These are phyloP conservation scores for Pichia occidentalis DNA, from an alignment of 805 yeast species.

Conservation along the genomic window DNA sequence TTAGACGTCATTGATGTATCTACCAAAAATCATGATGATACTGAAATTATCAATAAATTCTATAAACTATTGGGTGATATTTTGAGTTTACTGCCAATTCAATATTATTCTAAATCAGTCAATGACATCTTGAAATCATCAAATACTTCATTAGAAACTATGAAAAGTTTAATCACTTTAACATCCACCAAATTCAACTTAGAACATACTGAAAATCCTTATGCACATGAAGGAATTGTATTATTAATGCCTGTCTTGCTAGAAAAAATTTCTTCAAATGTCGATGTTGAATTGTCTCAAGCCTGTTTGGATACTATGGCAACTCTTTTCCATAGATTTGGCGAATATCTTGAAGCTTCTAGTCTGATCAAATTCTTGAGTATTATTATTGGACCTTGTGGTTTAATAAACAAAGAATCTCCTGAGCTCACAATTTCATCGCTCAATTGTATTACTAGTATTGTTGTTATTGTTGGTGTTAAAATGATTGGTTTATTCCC, in stretches of 20 bases:
- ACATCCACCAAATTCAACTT: constrained; percentile 62
- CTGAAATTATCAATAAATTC: constrained; percentile 36
- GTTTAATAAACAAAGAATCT: constrained; percentile 40
- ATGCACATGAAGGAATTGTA: constrained; percentile 46
- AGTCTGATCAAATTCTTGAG: constrained; percentile 44
- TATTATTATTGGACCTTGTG: constrained; percentile 41
- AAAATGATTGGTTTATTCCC: constrained; percentile 81
- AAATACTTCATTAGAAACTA: constrained; percentile 40
- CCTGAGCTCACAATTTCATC: constrained; percentile 70
- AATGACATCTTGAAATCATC: constrained; percentile 34
- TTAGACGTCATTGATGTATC: constrained; percentile 36
- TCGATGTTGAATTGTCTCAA: constrained; percentile 51
- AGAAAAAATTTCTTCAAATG: constrained; percentile 30
- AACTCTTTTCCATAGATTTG: constrained; percentile 56
- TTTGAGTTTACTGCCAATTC: constrained; percentile 68
- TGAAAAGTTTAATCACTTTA: constrained; percentile 55
- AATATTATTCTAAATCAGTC: constrained; percentile 61
- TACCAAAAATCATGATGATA: constrained; percentile 21
- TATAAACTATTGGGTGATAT: constrained; percentile 55
- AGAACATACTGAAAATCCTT: constrained; percentile 48
- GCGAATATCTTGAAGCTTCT: constrained; percentile 40
- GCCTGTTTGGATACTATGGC: constrained; percentile 65
- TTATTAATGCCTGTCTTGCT: constrained; percentile 46
- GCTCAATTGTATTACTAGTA: constrained; percentile 60
- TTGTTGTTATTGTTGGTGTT: constrained; percentile 74